These are phyloP conservation scores for Ophiostoma populinum DNA, from an alignment of 2,329 filamentous ascomycete genomes.

Conservation along the genomic window DNA sequence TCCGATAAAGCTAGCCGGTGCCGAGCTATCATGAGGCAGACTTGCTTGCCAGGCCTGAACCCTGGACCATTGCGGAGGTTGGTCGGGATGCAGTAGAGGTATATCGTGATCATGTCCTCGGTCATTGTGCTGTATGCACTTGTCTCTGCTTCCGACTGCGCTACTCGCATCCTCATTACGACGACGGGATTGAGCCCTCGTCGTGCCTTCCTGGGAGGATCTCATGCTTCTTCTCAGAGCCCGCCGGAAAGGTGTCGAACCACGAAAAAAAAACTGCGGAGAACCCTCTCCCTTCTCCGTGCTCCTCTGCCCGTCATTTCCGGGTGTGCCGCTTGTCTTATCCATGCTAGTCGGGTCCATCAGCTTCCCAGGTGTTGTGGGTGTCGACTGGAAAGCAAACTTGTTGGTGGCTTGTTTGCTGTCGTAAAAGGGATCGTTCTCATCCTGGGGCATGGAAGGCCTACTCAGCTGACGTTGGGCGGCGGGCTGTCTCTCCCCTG, in stretches of 20 bases:
- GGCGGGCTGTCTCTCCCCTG: not conserved
- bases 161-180: not conserved
- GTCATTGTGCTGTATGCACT: not conserved
- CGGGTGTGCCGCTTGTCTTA: not conserved
- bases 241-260: constrained; percentile 37
- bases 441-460: not conserved
- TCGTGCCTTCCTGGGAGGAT: constrained; percentile 15
- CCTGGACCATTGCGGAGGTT: constrained; percentile 10
- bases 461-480: not conserved
- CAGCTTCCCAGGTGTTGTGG: constrained; percentile 6
- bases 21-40: constrained; percentile 6
- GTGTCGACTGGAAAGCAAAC: constrained; percentile 8
- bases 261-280: constrained; percentile 29
- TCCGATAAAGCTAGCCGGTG: not conserved
- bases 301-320: not conserved
- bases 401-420: not conserved
- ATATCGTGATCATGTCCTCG: constrained; percentile 4
- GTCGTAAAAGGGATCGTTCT: constrained; percentile 9
- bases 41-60: constrained; percentile 11
- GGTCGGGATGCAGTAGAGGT: constrained; percentile 7
- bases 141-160: not conserved
- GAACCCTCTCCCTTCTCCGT: not conserved
- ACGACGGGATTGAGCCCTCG: not conserved
- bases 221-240: constrained; percentile 30
- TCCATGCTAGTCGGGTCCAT: not conserved